Conservation (phyloP, 2,329 filamentous ascomycete species). For the Calonectria montana region DNA sequence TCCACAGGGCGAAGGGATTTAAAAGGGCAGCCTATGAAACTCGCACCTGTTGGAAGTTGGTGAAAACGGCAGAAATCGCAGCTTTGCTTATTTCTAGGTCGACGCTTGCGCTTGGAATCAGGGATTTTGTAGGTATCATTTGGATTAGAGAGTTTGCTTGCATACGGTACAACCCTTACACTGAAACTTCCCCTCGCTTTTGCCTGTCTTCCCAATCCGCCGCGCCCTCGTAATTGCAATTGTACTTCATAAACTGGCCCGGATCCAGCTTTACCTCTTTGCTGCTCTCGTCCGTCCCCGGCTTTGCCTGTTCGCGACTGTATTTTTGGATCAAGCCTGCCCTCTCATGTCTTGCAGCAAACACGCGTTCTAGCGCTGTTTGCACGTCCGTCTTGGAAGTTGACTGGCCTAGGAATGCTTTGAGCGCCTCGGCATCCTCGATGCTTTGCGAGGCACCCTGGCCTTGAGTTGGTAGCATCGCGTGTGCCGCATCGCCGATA, state of each 20-base stretch:
- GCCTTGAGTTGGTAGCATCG: conserved; percentile 27
- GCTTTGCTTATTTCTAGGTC: too few relatives aligned
- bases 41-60: too few relatives aligned
- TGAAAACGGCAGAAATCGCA: too few relatives aligned
- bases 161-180: neutral
- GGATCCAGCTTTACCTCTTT: conserved; percentile 34
- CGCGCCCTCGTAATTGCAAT: conserved; percentile 35
- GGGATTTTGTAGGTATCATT: neutral
- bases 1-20: too few relatives aligned
- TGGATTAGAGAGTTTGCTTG: neutral
- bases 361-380: conserved; percentile 14
- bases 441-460: conserved; percentile 27
- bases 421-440: conserved; percentile 25
- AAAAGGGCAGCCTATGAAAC: too few relatives aligned
- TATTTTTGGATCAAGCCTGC: conserved; percentile 35
- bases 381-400: conserved; percentile 2
- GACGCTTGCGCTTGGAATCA: too few relatives aligned
- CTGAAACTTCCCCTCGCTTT: neutral
- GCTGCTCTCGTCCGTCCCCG: conserved; percentile 27
- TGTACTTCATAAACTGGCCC: conserved; percentile 36
- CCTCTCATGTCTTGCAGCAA: conserved; percentile 26
- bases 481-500: conserved; percentile 25
- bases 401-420: neutral
- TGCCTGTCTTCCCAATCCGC: conserved; percentile 35
- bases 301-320: conserved; percentile 35